Conservation (phyloP, 805 yeast species). For the Teunomyces lycoperdinae region DNA sequence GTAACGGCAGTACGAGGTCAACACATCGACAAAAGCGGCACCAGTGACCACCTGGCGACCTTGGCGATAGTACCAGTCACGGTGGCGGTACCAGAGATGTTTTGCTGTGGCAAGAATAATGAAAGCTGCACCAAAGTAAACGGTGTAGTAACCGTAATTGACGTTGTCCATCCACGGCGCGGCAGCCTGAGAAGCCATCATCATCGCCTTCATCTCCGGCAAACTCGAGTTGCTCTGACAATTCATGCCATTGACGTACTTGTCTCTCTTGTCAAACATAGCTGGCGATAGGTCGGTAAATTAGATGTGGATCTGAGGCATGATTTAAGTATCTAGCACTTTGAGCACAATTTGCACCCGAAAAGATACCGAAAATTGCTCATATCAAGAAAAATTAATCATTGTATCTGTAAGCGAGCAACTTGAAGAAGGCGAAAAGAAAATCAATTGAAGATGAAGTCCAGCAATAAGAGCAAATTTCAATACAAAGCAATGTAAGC, state of each 20-base stretch:
- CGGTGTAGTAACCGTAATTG: constrained; percentile 35
- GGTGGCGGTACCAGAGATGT: constrained; percentile 22
- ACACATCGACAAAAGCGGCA: constrained; percentile 23
- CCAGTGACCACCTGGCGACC: constrained; percentile 5
- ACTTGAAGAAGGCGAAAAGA: not conserved
- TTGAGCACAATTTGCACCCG: constrained; percentile 3
- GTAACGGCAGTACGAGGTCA: constrained; percentile 31
- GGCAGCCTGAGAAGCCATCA: constrained; percentile 26
- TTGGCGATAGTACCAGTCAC: constrained; percentile 21
- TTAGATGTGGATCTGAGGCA: not conserved
- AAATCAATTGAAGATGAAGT: too few relatives aligned
- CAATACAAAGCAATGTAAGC: too few relatives aligned
- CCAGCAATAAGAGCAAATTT: too few relatives aligned
- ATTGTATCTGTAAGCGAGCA: not conserved
- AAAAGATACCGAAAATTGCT: constrained; percentile 2
- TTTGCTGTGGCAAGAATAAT: constrained; percentile 34
- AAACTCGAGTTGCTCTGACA: constrained; percentile 33
- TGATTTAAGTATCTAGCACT: not conserved
- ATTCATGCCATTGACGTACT: constrained; percentile 33
- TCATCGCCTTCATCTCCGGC: constrained; percentile 17
- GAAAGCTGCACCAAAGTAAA: constrained; percentile 40
- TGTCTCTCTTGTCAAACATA: constrained; percentile 12
- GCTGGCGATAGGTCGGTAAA: not conserved
- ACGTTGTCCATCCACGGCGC: constrained; percentile 27
- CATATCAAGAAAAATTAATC: not conserved